Evolutionary conservation across 441 rosid genomes (phyloP).

Genomic region (Gossypium aridum): DNA sequence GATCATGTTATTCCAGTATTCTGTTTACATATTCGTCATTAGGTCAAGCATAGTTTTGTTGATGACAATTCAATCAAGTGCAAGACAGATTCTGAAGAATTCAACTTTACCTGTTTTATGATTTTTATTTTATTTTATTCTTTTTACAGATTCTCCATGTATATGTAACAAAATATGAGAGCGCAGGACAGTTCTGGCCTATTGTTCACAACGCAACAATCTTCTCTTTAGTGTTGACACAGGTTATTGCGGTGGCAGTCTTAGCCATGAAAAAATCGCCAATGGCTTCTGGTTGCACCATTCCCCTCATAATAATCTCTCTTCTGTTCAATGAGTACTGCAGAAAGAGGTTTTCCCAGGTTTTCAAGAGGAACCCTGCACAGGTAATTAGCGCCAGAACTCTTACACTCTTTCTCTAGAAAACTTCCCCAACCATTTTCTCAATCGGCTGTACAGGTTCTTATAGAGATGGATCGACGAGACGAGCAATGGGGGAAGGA

Average conservation of each 20-base stretch:
- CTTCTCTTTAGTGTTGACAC: conserved; percentile 78
- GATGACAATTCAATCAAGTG: background rate
- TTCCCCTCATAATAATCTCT: conserved; percentile 68
- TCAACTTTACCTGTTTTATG: background rate
- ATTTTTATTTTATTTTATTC: background rate
- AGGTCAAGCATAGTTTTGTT: background rate
- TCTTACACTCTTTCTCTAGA: background rate
- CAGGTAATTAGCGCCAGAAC: conserved; percentile 37
- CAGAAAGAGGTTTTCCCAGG: conserved; percentile 61
- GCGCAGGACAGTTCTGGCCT: conserved; percentile 90
- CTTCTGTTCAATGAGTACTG: conserved; percentile 81
- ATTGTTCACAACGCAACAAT: conserved; percentile 73
- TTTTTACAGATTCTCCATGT: conserved; percentile 75
- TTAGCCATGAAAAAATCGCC: conserved; percentile 75
- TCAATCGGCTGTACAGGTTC: conserved; percentile 38
- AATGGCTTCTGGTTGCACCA: conserved; percentile 71
- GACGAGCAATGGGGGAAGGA: conserved; percentile 55
- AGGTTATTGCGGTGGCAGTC: conserved; percentile 78
- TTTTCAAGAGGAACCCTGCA: conserved; percentile 58
- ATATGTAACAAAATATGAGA: conserved; percentile 62
- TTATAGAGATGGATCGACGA: conserved; percentile 72
- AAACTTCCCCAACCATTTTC: background rate
- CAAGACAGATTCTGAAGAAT: background rate
- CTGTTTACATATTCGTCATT: background rate
- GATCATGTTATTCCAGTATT: background rate